Base-by-base conservation (phyloP, 495 filamentous ascomycete genomes). In the Xylaria bambusicola region DNA sequence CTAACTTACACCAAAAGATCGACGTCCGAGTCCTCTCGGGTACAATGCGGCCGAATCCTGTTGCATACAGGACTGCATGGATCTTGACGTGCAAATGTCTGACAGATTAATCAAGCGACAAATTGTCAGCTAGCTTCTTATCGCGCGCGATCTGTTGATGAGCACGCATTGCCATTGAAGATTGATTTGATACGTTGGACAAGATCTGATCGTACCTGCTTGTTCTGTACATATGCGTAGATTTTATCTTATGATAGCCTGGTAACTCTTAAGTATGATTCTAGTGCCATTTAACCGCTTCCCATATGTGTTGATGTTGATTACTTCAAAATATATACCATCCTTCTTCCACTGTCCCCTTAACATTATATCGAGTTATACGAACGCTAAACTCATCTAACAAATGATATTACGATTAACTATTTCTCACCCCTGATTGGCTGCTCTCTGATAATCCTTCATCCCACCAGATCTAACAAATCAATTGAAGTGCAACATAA, bases 101-200 rank as follows among this genome's bases (percentile, higher is more conserved):
- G 20, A 42, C 36, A 53, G 51, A 53, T 53, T 18, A 15, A 24
- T 53, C 35, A 42, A 12, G 6, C 51, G 20, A 23, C 24, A 29
- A 53, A 10, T 33, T 33, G 10, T 29, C 36, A 41, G 51, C 42
- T 36, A 53, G 51, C 51, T 53, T 53, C 51, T 53, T 53, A 53
- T 53, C 36, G 36, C 42, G 21, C 23, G 23, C n/a, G 36, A 27
- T 15, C n/a, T 15, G 12, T 29, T 53, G 51, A 24, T 36, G 24
- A 26, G 36, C 51, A 42, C 23, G n/a, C n/a, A n/a, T n/a, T n/a
- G n/a, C n/a, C n/a, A n/a, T n/a, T n/a, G n/a, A n/a, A n/a, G n/a
- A n/a, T n/a, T n/a, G n/a, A n/a, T n/a, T n/a, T n/a, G n/a, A n/a
- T n/a, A n/a, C n/a, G n/a, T n/a, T n/a, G n/a, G n/a, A n/a, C n/a